phyloP scores from a whole-genome alignment of 2,329 filamentous ascomycete species.

The Neobulgaria alba region DNA sequence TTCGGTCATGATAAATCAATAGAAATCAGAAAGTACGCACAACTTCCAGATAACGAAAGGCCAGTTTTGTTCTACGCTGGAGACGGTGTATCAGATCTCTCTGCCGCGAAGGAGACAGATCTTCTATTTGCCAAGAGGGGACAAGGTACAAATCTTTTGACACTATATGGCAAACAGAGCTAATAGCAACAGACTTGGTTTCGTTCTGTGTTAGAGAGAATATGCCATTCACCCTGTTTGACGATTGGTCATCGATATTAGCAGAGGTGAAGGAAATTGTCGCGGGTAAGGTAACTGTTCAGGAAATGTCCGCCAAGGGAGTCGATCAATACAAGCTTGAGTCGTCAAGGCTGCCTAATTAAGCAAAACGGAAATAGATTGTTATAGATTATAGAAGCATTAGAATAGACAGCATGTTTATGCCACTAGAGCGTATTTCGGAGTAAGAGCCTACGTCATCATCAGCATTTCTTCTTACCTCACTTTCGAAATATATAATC shows the following conservation, averaged over 20 bases:
- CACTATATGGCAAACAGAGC: constrained; percentile 1
- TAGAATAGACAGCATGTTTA: not conserved
- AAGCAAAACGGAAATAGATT: not conserved
- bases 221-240: constrained; percentile 81
- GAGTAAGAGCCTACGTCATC: too few species aligned
- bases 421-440: too few species aligned
- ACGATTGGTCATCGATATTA: constrained; percentile 74
- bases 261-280: constrained; percentile 67
- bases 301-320: constrained; percentile 51
- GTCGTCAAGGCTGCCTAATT: not conserved
- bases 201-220: constrained; percentile 76
- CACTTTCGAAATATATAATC: too few species aligned
- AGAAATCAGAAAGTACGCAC: constrained; percentile 79
- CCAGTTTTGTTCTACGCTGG: constrained; percentile 91
- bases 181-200: constrained; percentile 59
- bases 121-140: constrained; percentile 89
- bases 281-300: constrained; percentile 61
- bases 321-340: constrained; percentile 21
- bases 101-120: constrained; percentile 86
- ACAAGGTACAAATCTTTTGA: constrained; percentile 48
- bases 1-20: constrained; percentile 97
- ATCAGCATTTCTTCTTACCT: too few species aligned
- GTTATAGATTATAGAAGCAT: not conserved
- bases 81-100: constrained; percentile 87
- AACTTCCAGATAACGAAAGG: constrained; percentile 56